Conservation (phyloP, 2,329 filamentous ascomycete genomes). For the Neofusicoccum cordaticola region DNA sequence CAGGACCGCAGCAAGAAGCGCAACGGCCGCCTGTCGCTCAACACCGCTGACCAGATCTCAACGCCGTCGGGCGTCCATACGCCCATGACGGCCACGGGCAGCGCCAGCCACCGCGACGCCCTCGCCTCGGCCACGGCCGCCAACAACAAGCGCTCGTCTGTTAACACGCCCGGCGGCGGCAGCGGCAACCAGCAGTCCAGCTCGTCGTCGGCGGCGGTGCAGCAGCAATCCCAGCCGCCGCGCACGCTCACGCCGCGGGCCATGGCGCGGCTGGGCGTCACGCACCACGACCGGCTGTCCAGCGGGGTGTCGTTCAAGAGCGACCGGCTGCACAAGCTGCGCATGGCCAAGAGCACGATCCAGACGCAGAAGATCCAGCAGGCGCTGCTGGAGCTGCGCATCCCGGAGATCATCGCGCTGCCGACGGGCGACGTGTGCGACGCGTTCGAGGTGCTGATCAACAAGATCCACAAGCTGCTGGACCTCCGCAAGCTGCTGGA, state of each 20-base stretch:
- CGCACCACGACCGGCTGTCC: constrained; percentile 78
- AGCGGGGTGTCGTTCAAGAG: constrained; percentile 88
- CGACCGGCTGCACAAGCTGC: constrained; percentile 74
- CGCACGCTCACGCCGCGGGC: constrained; percentile 50
- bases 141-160: constrained; percentile 24
- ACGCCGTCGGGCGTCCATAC: constrained; percentile 28
- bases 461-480: constrained; percentile 65
- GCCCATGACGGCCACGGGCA: constrained; percentile 9
- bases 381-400: constrained; percentile 68
- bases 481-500: constrained; percentile 73
- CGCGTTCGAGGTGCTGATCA: constrained; percentile 68
- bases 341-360: constrained; percentile 71
- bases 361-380: constrained; percentile 74
- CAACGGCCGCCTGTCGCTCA: constrained; percentile 44
- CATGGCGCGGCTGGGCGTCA: constrained; percentile 77
- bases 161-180: constrained; percentile 22
- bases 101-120: constrained; percentile 42
- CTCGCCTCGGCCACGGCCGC: constrained; percentile 17
- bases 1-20: constrained; percentile 89
- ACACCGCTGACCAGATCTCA: constrained; percentile 34
- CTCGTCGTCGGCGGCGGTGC: constrained; percentile 28
- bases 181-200: constrained; percentile 45
- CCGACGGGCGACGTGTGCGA: constrained; percentile 70
- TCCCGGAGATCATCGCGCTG: constrained; percentile 68
- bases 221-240: constrained; percentile 39